Percentiles rank a stretch among this genome's conserved stretches.
phyloP scores from a whole-genome alignment of 176 grass and related monocot genomes.

The Neostapfia colusana region DNA sequence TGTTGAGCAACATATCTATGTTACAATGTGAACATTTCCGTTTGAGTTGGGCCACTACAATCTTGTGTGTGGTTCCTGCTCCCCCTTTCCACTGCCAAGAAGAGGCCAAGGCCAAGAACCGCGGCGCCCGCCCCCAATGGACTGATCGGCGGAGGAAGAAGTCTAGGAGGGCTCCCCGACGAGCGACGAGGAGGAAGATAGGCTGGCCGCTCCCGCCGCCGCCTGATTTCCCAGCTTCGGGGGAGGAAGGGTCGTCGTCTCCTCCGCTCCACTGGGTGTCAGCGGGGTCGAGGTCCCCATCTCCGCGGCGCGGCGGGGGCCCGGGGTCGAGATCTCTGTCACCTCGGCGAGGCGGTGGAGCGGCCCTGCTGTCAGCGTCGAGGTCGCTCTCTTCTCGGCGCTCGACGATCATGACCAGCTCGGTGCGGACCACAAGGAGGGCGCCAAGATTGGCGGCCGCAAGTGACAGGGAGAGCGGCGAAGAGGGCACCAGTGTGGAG shows the following conservation, averaged over 20 bases:
- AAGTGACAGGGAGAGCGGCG: not conserved
- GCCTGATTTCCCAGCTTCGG: not conserved
- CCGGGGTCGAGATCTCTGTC: conserved; percentile 15
- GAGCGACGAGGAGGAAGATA: not conserved
- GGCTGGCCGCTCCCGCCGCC: not conserved
- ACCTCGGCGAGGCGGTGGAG: not conserved
- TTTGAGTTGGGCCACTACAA: too few relatives aligned
- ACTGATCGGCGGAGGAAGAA: conserved; percentile 21
- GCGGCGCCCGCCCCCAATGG: conserved; percentile 29
- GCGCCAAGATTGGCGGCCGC: not conserved
- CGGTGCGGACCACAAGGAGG: conserved; percentile 22
- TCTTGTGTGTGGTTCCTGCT: too few relatives aligned
- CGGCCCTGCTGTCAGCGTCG: not conserved
- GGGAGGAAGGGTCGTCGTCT: not conserved
- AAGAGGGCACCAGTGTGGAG: not conserved
- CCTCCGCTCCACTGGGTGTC: not conserved
- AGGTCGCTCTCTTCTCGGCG: not conserved
- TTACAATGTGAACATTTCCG: too few relatives aligned
- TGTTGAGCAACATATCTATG: too few relatives aligned
- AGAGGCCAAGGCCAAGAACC: conserved; percentile 24
- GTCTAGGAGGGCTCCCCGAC: conserved; percentile 20
- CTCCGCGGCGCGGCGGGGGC: not conserved
- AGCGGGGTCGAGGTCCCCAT: not conserved
- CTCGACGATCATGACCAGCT: not conserved
- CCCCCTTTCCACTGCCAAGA: too few relatives aligned